A percentile compares a stretch with the other conserved stretches of the same genome.
Evolutionary conservation across 768 basidiomycete species (phyloP).

Genomic region (Astraeus odoratus): DNA sequence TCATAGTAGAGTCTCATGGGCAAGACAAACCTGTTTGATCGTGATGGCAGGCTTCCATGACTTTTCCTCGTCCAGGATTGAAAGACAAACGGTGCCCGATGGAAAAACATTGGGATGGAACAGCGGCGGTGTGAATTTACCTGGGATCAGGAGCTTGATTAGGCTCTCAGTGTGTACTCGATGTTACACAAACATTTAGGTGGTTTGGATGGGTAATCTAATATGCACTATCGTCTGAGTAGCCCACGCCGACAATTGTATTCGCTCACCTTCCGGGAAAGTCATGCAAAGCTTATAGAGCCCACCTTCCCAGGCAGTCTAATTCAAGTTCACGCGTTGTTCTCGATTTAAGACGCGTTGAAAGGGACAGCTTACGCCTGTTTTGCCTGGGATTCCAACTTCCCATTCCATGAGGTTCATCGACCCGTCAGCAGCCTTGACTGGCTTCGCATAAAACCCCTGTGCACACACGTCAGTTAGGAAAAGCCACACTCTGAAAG

Average conservation of each 20-base stretch:
- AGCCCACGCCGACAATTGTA: background rate
- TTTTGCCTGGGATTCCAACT: slow-evolving; percentile 95
- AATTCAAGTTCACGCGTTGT: slow-evolving; percentile 13
- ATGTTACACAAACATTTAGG: slow-evolving; percentile 67
- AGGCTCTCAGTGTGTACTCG: background rate
- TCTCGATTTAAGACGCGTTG: slow-evolving; percentile 9
- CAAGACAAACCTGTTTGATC: slow-evolving; percentile 78
- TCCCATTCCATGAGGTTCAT: slow-evolving; percentile 99
- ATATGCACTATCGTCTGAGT: too few relatives aligned
- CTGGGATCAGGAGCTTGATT: slow-evolving; percentile 34
- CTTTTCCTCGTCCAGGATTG: slow-evolving; percentile 98
- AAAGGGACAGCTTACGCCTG: slow-evolving; percentile 51
- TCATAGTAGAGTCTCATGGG: background rate
- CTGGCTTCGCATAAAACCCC: slow-evolving; percentile 97
- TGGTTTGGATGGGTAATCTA: slow-evolving; percentile 95
- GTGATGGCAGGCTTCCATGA: slow-evolving; percentile 99
- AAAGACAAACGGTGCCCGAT: slow-evolving; percentile 95
- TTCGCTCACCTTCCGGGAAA: slow-evolving; percentile 83
- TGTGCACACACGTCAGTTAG: slow-evolving; percentile 26
- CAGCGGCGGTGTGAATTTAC: slow-evolving; percentile 93
- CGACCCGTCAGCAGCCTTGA: slow-evolving; percentile 84
- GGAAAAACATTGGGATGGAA: slow-evolving; percentile 99
- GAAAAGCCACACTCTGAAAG: slow-evolving; percentile 5
- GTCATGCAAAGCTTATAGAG: slow-evolving; percentile 88
- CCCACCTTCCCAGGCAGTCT: slow-evolving; percentile 99